A percentile compares a stretch with the other conserved stretches of the same genome.
phyloP scores from a whole-genome alignment of 2,329 filamentous ascomycete species.

The Paracoccidioides lutzii region DNA sequence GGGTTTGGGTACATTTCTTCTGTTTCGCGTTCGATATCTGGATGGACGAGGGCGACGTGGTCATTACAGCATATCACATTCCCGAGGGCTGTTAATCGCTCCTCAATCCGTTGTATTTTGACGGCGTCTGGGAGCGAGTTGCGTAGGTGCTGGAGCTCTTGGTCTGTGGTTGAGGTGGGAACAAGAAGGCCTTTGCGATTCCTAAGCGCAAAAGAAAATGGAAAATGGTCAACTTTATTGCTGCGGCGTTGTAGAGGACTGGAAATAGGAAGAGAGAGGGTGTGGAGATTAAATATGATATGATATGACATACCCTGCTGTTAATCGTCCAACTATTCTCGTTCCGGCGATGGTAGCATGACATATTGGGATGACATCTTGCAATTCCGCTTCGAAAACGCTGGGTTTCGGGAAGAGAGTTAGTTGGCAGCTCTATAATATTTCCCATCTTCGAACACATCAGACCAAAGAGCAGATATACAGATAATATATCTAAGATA shows the following conservation, averaged over 20 bases:
- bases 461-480: neutral
- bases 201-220: slow-evolving; percentile 29
- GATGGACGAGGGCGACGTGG: slow-evolving; percentile 91
- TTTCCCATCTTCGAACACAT: neutral
- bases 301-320: slow-evolving; percentile 55
- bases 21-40: slow-evolving; percentile 91
- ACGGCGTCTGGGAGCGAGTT: slow-evolving; percentile 86
- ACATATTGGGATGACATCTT: slow-evolving; percentile 94
- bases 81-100: slow-evolving; percentile 84
- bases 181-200: slow-evolving; percentile 96
- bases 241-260: neutral
- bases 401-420: slow-evolving; percentile 30
- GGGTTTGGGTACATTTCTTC: slow-evolving; percentile 60
- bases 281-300: slow-evolving; percentile 1
- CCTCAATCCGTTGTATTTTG: slow-evolving; percentile 94
- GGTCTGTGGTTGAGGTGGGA: slow-evolving; percentile 89
- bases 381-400: slow-evolving; percentile 93
- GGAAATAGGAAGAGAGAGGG: neutral
- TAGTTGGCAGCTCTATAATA: neutral
- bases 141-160: slow-evolving; percentile 92
- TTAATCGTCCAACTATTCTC: slow-evolving; percentile 88
- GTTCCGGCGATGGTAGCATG: slow-evolving; percentile 94
- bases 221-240: neutral
- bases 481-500: neutral
- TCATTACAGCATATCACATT: slow-evolving; percentile 97